Base-by-base conservation (phyloP, 805 yeast species). In the Kluyveromyces dobzhanskii region DNA sequence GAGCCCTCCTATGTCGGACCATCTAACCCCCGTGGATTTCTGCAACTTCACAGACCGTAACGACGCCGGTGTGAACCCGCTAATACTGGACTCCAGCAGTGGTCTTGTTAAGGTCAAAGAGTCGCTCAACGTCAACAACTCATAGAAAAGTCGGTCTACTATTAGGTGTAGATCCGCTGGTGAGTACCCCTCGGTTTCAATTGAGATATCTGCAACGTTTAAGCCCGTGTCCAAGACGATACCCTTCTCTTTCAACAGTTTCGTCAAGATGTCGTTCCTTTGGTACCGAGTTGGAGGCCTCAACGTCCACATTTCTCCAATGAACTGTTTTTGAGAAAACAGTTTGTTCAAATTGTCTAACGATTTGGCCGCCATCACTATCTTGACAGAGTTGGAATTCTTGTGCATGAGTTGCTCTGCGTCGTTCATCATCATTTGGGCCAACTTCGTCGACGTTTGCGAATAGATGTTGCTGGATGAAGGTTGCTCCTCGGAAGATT, bases 1-100 rank as follows among this genome's bases (percentile, higher is more conserved):
- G 39, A 90, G 65, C 0, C 97, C 98, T 5, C 97, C 98, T 47
- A 90, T 85, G 48, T 87, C 95, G 2, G 68, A 51, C 98, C 98
- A 90, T 33, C 73, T 71, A 0, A 78, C 75, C 10, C 55, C 53
- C 3, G 55, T 55, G 1, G 76, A 61, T 50, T 84, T 86, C 48
- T 86, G 86, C 9, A 88, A 65, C 54, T 86, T 85, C 5, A 86
- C 94, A 0, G 95, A 95, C 38, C 95, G 71, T 39, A 90, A 63
- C 34, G 85, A 78, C 0, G 94, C 76, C 0, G 97, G 96, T 1
- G 78, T 74, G 49, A 73, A 90, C 1, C 77, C 84, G 10, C 69
- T 57, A n/a, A 83, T 53, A 0, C 94, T 85, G 7, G 57, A 63
- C 13, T 68, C 62, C 41, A 85, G 75, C 39, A 75, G 48, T 4